phyloP scores from a whole-genome alignment of 768 basidiomycete species.

The Galerina sulciceps region DNA sequence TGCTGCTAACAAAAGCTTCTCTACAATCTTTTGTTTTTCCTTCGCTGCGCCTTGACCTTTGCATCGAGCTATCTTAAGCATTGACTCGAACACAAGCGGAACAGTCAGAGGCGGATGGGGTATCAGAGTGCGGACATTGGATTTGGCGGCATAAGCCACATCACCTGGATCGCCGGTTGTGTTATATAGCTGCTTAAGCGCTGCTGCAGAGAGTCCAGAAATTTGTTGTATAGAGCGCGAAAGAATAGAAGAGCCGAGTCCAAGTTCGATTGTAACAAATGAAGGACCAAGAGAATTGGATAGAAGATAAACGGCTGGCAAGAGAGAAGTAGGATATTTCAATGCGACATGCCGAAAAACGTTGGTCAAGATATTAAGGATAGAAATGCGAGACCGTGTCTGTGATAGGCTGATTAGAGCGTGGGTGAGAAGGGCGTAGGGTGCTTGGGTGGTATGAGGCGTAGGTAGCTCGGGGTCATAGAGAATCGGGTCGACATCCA shows the following conservation, averaged over 20 bases:
- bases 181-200: slow-evolving; percentile 70
- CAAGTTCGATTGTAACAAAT: slow-evolving; percentile 73
- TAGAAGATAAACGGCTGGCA: slow-evolving; percentile 79
- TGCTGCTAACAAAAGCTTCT: slow-evolving; percentile 82
- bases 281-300: slow-evolving; percentile 82
- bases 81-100: slow-evolving; percentile 64
- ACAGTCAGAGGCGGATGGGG: slow-evolving; percentile 73
- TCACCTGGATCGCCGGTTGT: slow-evolving; percentile 84
- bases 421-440: slow-evolving; percentile 75
- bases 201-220: slow-evolving; percentile 62
- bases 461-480: slow-evolving; percentile 48
- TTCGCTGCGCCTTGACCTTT: slow-evolving; percentile 80
- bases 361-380: slow-evolving; percentile 74
- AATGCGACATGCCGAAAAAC: slow-evolving; percentile 68
- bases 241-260: slow-evolving; percentile 69
- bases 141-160: slow-evolving; percentile 85
- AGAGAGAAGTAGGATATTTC: slow-evolving; percentile 69
- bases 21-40: slow-evolving; percentile 77
- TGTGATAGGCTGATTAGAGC: slow-evolving; percentile 61
- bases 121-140: slow-evolving; percentile 72
- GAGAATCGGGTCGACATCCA: slow-evolving; percentile 53
- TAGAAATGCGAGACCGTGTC: slow-evolving; percentile 75
- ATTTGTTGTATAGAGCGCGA: slow-evolving; percentile 74
- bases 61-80: slow-evolving; percentile 67
- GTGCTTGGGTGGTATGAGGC: slow-evolving; percentile 50